A percentile compares a stretch with the other conserved stretches of the same genome.
phyloP scores from a whole-genome alignment of 2,329 filamentous ascomycete genomes.

The Penicillium griseofulvum region DNA sequence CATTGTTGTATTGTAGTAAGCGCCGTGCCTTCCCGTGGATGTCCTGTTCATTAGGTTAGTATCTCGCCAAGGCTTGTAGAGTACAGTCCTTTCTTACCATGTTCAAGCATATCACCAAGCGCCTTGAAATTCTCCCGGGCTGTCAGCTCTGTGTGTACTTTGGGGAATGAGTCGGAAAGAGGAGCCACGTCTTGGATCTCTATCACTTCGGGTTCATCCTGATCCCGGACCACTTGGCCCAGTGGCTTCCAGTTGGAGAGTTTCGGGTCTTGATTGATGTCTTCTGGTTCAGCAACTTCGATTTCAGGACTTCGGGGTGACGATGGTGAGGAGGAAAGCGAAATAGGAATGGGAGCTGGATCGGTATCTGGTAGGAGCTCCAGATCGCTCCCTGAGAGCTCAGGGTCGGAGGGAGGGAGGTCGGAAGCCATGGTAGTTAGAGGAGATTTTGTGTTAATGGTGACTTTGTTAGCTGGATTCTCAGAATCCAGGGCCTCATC shows the following conservation, averaged over 20 bases:
- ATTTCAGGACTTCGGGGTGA: conserved; percentile 44
- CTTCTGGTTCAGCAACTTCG: conserved; percentile 50
- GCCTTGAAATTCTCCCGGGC: conserved; percentile 35
- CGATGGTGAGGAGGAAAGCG: conserved; percentile 45
- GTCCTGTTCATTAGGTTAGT: conserved; percentile 24
- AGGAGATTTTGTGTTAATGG: conserved; percentile 48
- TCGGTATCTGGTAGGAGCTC: conserved; percentile 16
- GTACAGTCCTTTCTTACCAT: conserved; percentile 28
- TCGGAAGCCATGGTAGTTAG: conserved; percentile 19
- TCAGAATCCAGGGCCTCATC: conserved; percentile 30
- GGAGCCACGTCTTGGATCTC: conserved; percentile 34
- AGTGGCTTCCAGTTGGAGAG: conserved; percentile 45
- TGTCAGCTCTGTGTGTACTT: conserved; percentile 26
- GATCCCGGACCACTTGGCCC: conserved; percentile 35
- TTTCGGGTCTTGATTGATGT: conserved; percentile 48
- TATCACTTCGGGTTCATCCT: conserved; percentile 32
- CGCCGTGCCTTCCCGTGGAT: conserved; percentile 29
- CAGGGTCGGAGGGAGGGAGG: conserved; percentile 11
- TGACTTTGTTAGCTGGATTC: conserved; percentile 46
- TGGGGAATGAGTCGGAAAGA: conserved; percentile 40
- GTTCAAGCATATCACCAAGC: conserved; percentile 36
- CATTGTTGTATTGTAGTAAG: conserved; percentile 43
- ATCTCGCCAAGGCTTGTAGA: neutral
- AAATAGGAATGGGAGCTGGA: conserved; percentile 33
- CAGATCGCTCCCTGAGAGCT: conserved; percentile 7